Conservation (phyloP, 1,284 basidiomycete genomes). For the Microbotryum lychnidis-dioicae region DNA sequence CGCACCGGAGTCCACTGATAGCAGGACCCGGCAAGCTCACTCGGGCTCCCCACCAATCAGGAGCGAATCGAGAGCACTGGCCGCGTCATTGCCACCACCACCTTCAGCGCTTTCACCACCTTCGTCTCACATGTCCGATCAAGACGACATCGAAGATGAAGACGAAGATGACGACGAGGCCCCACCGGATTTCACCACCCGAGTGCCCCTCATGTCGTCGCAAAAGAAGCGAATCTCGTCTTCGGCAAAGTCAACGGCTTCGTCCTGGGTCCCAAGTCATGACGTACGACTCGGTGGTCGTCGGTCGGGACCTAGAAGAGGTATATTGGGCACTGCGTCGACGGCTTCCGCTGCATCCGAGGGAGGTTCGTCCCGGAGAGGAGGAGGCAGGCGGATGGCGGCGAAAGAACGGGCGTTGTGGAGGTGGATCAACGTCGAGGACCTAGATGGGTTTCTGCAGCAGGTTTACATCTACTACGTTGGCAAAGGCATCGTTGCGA, state of each 20-base stretch:
- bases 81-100: constrained; percentile 12
- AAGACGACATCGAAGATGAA: constrained; percentile 8
- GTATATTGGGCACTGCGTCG: constrained; percentile 6
- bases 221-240: neutral
- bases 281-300: neutral
- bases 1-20: neutral
- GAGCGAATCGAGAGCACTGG: constrained; percentile 3
- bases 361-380: neutral
- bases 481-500: constrained; percentile 91
- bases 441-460: constrained; percentile 87
- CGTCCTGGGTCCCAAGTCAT: neutral
- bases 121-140: neutral
- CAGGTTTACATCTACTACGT: constrained; percentile 81
- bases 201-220: constrained; percentile 14
- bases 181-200: constrained; percentile 28
- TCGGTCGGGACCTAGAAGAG: constrained; percentile 5
- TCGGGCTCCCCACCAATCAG: neutral
- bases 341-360: too few relatives aligned
- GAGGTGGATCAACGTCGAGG: constrained; percentile 98
- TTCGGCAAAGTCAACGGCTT: neutral
- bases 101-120: constrained; percentile 10
- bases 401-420: constrained; percentile 74
- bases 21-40: neutral
- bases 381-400: constrained; percentile 10
- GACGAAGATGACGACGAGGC: constrained; percentile 25